These are phyloP conservation scores for Anethum foeniculum DNA, from an alignment of 140 eudicot species.

Conservation along the genomic window DNA sequence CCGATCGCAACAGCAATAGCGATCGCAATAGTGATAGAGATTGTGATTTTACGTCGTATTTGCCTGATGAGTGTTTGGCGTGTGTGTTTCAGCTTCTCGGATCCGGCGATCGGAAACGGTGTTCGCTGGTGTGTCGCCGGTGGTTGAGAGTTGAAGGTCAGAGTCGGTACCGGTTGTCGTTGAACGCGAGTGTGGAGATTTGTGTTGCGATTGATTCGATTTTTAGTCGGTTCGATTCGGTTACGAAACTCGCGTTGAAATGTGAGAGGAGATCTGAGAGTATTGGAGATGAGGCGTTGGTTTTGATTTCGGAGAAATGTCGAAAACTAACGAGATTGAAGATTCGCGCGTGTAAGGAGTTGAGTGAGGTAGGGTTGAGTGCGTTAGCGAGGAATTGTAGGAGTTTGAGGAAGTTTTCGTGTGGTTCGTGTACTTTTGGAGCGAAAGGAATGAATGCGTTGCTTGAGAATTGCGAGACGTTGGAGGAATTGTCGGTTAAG, in stretches of 20 bases:
- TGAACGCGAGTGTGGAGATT: slow-evolving; percentile 50
- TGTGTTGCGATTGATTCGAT: slow-evolving; percentile 20
- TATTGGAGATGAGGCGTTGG: slow-evolving; percentile 43
- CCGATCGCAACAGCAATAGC: slow-evolving; percentile 18
- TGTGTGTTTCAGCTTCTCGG: slow-evolving; percentile 52
- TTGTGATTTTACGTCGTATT: slow-evolving; percentile 28
- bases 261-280: slow-evolving; percentile 73
- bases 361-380: slow-evolving; percentile 52
- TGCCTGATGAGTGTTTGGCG: slow-evolving; percentile 71
- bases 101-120: slow-evolving; percentile 58
- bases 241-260: slow-evolving; percentile 58
- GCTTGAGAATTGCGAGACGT: slow-evolving; percentile 38
- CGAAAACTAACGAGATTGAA: slow-evolving; percentile 49
- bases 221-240: slow-evolving; percentile 54
- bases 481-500: slow-evolving; percentile 65
- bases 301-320: slow-evolving; percentile 43
- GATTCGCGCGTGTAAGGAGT: slow-evolving; percentile 55
- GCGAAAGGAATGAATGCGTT: slow-evolving; percentile 64
- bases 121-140: slow-evolving; percentile 61
- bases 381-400: slow-evolving; percentile 47
- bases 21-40: slow-evolving; percentile 11
- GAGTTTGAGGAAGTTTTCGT: slow-evolving; percentile 49
- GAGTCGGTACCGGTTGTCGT: slow-evolving; percentile 62
- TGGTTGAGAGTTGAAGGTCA: slow-evolving; percentile 72
- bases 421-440: slow-evolving; percentile 70